Base-by-base conservation (phyloP, 2,329 filamentous ascomycete species). In the Cladosporium sp. region DNA sequence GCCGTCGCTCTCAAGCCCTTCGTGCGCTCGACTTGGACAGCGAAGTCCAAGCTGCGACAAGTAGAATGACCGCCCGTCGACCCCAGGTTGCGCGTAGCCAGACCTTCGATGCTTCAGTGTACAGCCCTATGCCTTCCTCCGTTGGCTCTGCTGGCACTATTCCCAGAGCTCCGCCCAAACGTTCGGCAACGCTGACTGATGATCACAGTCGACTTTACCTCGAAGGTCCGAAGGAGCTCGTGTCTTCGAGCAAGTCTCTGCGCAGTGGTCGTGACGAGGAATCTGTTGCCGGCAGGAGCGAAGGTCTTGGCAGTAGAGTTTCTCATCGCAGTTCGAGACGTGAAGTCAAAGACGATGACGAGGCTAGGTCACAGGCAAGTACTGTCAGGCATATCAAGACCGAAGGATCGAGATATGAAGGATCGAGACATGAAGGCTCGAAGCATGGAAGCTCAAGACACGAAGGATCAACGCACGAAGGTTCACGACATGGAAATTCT, bases 191-290 rank as follows among this genome's bases (percentile, higher is more conserved):
- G 20, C 15, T 56, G 34, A 37, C 42, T 11, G 54, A 56, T 30
- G 54, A 56, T 30, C 42, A 34, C 19, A 56, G 22, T n/a, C 54
- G 47, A 30, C 54, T 56, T 22, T 47, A 43, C 15, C 20, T 56
- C 12, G 54, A 56, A 30, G 54, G 54, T 7, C 42, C 54, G 4
- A 56, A 56, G 22, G 54, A 56, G 2, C 8, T 56, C 9, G 30
- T 39, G 15, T 20, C 54, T 36, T 47, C 54, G 17, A 28, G 30
- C 34, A 47, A 49, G 15, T 56, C 54, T 20, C 58, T 62, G 7
- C 61, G 64, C 49, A 61, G 58, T 17, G 59, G 62, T n/a, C 60
- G 76, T 55, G 73, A 70, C 40, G 73, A 72, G 71, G 60, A 49
- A 47, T 67, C 63, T 20, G 49, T 17, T 6, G 30, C 49, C 3